Conservation (phyloP, 192 early-diverging fungal species). For the Spizellomyces punctatus region DNA sequence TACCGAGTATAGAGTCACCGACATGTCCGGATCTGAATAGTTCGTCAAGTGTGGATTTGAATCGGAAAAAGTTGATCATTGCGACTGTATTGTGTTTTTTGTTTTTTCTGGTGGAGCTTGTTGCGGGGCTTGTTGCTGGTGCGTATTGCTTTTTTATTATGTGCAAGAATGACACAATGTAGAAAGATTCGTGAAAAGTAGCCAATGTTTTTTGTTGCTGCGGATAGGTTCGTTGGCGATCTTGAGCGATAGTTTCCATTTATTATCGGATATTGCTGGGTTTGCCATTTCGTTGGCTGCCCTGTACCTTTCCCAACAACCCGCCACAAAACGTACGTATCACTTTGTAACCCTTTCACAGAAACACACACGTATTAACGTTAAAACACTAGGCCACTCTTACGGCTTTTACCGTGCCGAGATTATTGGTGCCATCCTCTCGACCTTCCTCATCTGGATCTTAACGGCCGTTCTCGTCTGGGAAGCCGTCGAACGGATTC, state of each 20-base stretch:
- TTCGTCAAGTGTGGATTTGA: neutral
- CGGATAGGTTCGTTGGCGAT: slow-evolving; percentile 66
- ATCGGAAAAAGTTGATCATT: slow-evolving; percentile 48
- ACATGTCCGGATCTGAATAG: slow-evolving; percentile 18
- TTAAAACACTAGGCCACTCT: slow-evolving; percentile 46
- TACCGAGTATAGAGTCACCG: neutral
- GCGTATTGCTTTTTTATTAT: neutral
- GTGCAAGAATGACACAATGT: slow-evolving; percentile 34
- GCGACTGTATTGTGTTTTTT: slow-evolving; percentile 58
- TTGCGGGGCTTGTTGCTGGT: slow-evolving; percentile 65
- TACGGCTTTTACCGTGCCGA: slow-evolving; percentile 81
- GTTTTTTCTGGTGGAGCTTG: slow-evolving; percentile 68
- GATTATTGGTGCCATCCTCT: slow-evolving; percentile 75
- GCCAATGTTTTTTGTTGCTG: neutral
- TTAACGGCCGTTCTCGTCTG: slow-evolving; percentile 67
- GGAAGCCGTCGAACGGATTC: slow-evolving; percentile 71
- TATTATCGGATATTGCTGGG: slow-evolving; percentile 73
- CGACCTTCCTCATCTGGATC: slow-evolving; percentile 80
- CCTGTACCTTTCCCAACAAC: slow-evolving; percentile 62
- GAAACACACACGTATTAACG: neutral
- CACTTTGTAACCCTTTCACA: neutral
- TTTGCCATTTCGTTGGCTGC: slow-evolving; percentile 73
- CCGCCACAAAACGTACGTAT: slow-evolving; percentile 61
- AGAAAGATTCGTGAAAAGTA: neutral
- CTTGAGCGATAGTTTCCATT: slow-evolving; percentile 76